phyloP scores from a whole-genome alignment of 106 monocot species.

The Platanthera zijinensis region DNA sequence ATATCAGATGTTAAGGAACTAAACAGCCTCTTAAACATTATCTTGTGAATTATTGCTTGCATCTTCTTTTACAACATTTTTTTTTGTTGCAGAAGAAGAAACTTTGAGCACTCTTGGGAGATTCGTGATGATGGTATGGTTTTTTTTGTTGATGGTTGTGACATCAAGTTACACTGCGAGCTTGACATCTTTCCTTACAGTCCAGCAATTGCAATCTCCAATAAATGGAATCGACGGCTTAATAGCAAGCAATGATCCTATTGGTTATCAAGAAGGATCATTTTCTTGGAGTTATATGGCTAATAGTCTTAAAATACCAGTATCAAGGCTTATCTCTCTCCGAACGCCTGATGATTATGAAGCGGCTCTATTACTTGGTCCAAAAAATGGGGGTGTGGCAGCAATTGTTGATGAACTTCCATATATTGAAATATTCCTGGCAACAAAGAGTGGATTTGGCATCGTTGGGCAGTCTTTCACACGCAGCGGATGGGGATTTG shows the following conservation, averaged over 20 bases:
- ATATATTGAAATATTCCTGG: slow-evolving; percentile 56
- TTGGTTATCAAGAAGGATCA: slow-evolving; percentile 64
- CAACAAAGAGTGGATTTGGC: slow-evolving; percentile 34
- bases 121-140: slow-evolving; percentile 70
- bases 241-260: slow-evolving; percentile 44
- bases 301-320: slow-evolving; percentile 33
- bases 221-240: slow-evolving; percentile 65
- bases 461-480: slow-evolving; percentile 63
- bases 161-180: slow-evolving; percentile 84
- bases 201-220: slow-evolving; percentile 57
- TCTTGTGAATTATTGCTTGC: not conserved
- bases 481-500: slow-evolving; percentile 80
- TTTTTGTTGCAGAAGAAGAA: slow-evolving; percentile 38
- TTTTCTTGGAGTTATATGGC: slow-evolving; percentile 50
- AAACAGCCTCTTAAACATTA: not conserved
- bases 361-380: slow-evolving; percentile 31
- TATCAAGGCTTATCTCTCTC: slow-evolving; percentile 46
- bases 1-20: too few species aligned
- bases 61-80: not conserved
- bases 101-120: slow-evolving; percentile 51
- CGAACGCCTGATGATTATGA: slow-evolving; percentile 39
- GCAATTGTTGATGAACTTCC: slow-evolving; percentile 86
- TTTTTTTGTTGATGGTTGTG: slow-evolving; percentile 64
- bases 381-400: slow-evolving; percentile 63
- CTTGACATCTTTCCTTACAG: slow-evolving; percentile 68